phyloP scores from a whole-genome alignment of 495 filamentous ascomycete species.

The Penicillium turbatum region DNA sequence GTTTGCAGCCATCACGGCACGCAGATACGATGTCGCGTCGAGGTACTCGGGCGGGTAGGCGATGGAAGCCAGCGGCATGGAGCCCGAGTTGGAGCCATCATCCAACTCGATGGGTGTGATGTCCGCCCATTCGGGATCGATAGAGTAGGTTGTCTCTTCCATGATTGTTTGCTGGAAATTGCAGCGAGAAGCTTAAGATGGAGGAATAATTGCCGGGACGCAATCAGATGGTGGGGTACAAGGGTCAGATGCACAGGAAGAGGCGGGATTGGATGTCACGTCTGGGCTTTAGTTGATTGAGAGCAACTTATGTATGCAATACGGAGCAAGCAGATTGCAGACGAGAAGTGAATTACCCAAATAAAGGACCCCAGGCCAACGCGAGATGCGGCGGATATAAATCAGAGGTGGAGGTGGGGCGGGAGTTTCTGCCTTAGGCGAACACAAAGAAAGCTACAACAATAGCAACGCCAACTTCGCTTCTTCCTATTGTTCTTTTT shows the following conservation, averaged over 20 bases:
- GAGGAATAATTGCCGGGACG: neutral
- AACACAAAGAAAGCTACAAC: slow-evolving; percentile 10
- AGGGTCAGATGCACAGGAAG: neutral
- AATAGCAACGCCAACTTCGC: slow-evolving; percentile 9
- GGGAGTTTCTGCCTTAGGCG: slow-evolving; percentile 18
- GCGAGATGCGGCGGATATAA: slow-evolving; percentile 3
- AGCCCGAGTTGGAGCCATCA: slow-evolving; percentile 58
- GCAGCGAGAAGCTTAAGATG: neutral
- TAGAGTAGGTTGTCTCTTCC: slow-evolving; percentile 50
- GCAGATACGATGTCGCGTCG: slow-evolving; percentile 84
- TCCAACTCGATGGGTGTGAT: slow-evolving; percentile 77
- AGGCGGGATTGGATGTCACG: neutral
- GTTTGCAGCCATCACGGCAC: slow-evolving; percentile 85
- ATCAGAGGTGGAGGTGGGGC: slow-evolving; percentile 21
- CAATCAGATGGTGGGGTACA: slow-evolving; percentile 1
- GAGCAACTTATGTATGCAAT: neutral
- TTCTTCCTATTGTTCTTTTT: slow-evolving; percentile 8
- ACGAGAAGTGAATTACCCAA: neutral
- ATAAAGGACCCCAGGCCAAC: neutral
- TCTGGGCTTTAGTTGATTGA: neutral
- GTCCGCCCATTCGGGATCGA: slow-evolving; percentile 76
- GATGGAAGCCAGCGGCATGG: slow-evolving; percentile 76
- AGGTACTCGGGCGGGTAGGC: slow-evolving; percentile 81
- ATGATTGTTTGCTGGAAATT: slow-evolving; percentile 14
- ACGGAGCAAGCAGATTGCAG: neutral